Base-by-base conservation (phyloP, 495 filamentous ascomycete species). In the Aspergillus cavernicola region DNA sequence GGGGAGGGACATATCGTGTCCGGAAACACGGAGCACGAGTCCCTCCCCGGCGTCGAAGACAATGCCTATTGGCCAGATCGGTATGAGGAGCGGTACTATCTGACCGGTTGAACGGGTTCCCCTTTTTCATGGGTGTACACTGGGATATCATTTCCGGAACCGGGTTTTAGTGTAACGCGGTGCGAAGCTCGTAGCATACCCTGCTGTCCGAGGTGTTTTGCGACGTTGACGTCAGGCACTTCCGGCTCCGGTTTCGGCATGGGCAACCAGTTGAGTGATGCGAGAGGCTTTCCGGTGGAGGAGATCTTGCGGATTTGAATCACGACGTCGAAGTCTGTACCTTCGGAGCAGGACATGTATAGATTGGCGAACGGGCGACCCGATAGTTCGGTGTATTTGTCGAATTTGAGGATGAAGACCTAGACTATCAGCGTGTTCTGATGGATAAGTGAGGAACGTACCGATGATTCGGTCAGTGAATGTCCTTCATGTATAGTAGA, bases 321-420 rank as follows among this genome's bases (percentile, higher is more conserved):
- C 40, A 67, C 71, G 11, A 76, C 66, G 16, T 66, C 61, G 45
- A 76, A 58, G 42, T 78, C 73, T 32, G 76, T 64, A 4, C 58
- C 50, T 4, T 68, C 62, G 0, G 63, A 40, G 46, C 66, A 73
- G 15, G 64, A 70, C 66, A 77, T 70, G 52, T 67, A 73, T 0
- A 77, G 56, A 4, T 65, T 57, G 2, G 65, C 66, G 44, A 72
- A 71, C 24, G 69, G 57, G 11, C 67, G 42, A 10, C 69, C 66
- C 20, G 65, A 62, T 13, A 77, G 42, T 5, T 58, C 57, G 3
- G 59, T 58, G 13, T 26, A 40, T 31, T 61, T 47, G 9, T 51
- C 16, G 37, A 72, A 72, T 1, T 60, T 67, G 35, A 66, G 59
- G 20, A 53, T 65, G 60, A 74, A 73, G 9, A 4, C 24, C 8